Base-by-base conservation (phyloP, 305 asterid genomes). In the Fraxinus floribunda region DNA sequence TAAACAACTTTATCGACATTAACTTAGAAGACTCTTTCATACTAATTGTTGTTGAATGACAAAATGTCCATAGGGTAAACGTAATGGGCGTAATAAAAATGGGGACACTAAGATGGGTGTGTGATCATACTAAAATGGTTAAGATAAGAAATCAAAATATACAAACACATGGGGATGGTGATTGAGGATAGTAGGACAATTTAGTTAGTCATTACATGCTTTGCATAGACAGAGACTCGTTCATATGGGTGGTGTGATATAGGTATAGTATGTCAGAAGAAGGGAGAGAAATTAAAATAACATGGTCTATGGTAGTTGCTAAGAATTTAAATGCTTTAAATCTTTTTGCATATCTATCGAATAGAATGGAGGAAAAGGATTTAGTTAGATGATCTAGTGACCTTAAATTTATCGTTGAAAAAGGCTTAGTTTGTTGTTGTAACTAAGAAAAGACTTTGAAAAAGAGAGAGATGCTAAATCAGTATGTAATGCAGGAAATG, bases 401-500 rank as follows among this genome's bases (percentile, higher is more conserved):
- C 24, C 64, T n/a, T 16, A n/a, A 16, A 52, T 1, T 5, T n/a
- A n/a, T 55, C n/a, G 64, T 0, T 0, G 2, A 55, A 55, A 55
- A 55, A n/a, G 64, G 64, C 10, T 16, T 16, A 3, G 64, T 49
- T 16, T 49, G 60, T n/a, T 52, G 62, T 52, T n/a, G 64, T 52
- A 52, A 52, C 0, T 52, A 52, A n/a, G 24, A 52, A 5, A 3
- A 3, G 24, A 52, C 8, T 52, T 52, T 0, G 3, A 18, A 55
- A 13, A n/a, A 3, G 64, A 36, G 55, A 78, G 36, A 75, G 13
- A 13, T 11, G 13, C 39, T 79, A n/a, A 49, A 82, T 20, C 72
- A 72, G 74, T 76, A 39, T 44, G 30, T 86, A 38, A 41, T 71
- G 81, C 88, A 91, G 97, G 89, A 81, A 81, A 94, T 95, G 99